Base-by-base conservation (phyloP, 2,329 filamentous ascomycete genomes). In the Monosporascus sp. region DNA sequence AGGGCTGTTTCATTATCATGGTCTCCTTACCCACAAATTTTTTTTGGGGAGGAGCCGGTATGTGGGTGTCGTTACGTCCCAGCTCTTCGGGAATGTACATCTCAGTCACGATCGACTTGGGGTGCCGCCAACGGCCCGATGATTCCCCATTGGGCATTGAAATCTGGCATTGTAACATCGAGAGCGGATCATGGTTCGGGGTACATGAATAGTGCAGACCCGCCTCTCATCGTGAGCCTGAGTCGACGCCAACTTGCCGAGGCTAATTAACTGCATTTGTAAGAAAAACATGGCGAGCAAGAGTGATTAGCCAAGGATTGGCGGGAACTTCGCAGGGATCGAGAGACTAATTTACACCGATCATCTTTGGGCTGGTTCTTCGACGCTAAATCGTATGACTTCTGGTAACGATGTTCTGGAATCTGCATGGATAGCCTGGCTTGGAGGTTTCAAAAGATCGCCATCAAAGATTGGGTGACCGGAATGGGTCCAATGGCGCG, bases 51-150 rank as follows among this genome's bases (percentile, higher is more conserved):
- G 17, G 38, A 5, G 17, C 38, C 6, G 38, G 31, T 35, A 35
- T 0, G 11, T 35, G 7, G 31, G 31, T 35, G 11, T 35, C 5
- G 9, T 14, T 35, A 46, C 43, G 43, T 51, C 37, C 50, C 50
- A 51, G 50, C 50, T 17, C 50, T 48, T 51, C 50, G 50, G 50
- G 37, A 46, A 37, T 25, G 31, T 20, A 45, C 20, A 14, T 25
- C 41, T 25, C 18, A 20, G 7, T 22, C 18, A 15, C 18, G 11
- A 46, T 31, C 24, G 4, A 46, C 31, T 14, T 14, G 31, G 5
- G 14, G 31, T 14, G 31, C 31, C 14, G 31, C n/a, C 24, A 46
- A 46, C 24, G 43, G 24, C 24, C 43, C 43, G 43, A 46, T 15
- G n/a, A 35, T 35, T 46, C 43, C 43, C 43, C 43, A 46, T 25